Conservation (phyloP, 2,329 filamentous ascomycete species). For the Domatiomyces catenatus region DNA sequence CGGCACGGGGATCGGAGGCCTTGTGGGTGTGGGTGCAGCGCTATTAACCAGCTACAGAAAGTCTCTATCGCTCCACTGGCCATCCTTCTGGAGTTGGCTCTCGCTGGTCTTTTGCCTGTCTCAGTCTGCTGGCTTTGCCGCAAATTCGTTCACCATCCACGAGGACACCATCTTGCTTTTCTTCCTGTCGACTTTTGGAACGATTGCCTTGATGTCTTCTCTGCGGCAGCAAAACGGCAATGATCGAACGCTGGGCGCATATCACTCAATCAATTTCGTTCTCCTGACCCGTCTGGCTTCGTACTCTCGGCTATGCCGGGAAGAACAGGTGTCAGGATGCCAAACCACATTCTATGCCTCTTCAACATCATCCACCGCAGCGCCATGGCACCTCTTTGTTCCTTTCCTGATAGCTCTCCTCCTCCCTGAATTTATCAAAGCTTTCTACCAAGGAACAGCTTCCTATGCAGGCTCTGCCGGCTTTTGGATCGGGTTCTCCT, state of each 20-base stretch:
- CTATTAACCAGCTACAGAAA: constrained; percentile 24
- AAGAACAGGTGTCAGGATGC: constrained; percentile 97
- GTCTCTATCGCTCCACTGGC: constrained; percentile 19
- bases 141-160: constrained; percentile 98
- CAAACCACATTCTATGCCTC: constrained; percentile 92
- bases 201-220: constrained; percentile 58
- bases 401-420: constrained; percentile 53
- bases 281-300: constrained; percentile 65
- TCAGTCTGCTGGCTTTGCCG: constrained; percentile 85
- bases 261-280: constrained; percentile 74
- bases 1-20: constrained; percentile 30
- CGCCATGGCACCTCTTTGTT: constrained; percentile 68
- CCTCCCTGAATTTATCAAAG: constrained; percentile 59
- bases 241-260: constrained; percentile 61
- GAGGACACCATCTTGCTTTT: constrained; percentile 90
- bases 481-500: constrained; percentile 59
- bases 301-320: constrained; percentile 80
- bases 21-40: constrained; percentile 23
- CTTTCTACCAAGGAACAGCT: constrained; percentile 64
- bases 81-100: constrained; percentile 84
- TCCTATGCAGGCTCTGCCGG: constrained; percentile 79
- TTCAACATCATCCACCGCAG: constrained; percentile 77
- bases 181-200: constrained; percentile 75
- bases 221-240: constrained; percentile 52
- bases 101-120: constrained; percentile 65